A percentile compares a stretch with the other conserved stretches of the same genome.
Conservation (phyloP, 129 eudicot species). For the Helianthus tuberosus region DNA sequence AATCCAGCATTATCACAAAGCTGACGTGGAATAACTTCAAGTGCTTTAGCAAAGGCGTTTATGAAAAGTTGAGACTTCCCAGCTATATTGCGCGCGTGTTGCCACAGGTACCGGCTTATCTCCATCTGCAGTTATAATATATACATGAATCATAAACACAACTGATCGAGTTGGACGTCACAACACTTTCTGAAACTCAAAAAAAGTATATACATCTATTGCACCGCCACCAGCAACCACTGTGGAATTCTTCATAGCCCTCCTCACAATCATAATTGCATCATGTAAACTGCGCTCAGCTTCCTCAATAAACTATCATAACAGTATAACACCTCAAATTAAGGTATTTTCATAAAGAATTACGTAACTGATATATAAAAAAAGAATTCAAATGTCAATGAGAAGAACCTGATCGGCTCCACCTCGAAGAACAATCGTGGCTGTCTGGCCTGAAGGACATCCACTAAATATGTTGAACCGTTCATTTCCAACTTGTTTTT, state of each 20-base stretch:
- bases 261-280: conserved; percentile 98
- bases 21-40: conserved; percentile 96
- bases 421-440: conserved; percentile 91
- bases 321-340: conserved; percentile 10
- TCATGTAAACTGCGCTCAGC: conserved; percentile 99
- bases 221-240: conserved; percentile 99
- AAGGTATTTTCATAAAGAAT: background rate
- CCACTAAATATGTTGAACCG: conserved; percentile 90
- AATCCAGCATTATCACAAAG: conserved; percentile 98
- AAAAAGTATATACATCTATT: conserved; percentile 81
- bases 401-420: conserved; percentile 95
- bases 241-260: conserved; percentile 93
- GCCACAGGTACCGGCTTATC: conserved; percentile 88
- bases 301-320: conserved; percentile 88
- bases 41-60: conserved; percentile 94
- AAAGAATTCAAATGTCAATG: background rate
- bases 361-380: background rate
- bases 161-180: background rate
- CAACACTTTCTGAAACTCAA: too few species aligned
- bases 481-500: conserved; percentile 87
- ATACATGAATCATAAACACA: background rate
- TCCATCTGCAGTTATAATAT: conserved; percentile 68
- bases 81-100: conserved; percentile 95
- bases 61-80: conserved; percentile 98
- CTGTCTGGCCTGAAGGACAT: conserved; percentile 82